Evolutionary conservation across 768 basidiomycete genomes (phyloP), one percentile per base, ranked within the genome.

Genomic region (Phaeotremella skinneri): DNA sequence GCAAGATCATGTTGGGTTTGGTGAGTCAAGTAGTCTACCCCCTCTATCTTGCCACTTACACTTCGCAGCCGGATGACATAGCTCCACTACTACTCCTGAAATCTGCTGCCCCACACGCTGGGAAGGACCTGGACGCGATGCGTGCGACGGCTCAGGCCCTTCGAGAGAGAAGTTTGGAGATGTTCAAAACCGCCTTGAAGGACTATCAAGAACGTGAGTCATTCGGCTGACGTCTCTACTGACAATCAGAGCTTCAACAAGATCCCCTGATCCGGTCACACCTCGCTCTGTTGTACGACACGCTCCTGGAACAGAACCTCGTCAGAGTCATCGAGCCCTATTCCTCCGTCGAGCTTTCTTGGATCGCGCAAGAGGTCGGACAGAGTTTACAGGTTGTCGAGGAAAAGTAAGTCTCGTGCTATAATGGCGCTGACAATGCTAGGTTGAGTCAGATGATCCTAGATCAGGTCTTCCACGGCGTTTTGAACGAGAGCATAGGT

Each of bases 361-460:
- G 92, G 70, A 88, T 99, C 17, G 94, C 94, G 2, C 80, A 84
- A 70, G 81, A 84, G 62, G 94, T 98, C 4, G 88, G 89, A 1
- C 92, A 94, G 70, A 87, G 89, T 52, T 79, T 89, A 49, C 87
- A 90, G 72, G 85, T 84, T 6, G 91, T 98, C 21, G 93, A 98
- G 78, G 83, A 86, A 21, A 98, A 96, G 91, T 92, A 61, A 63
- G 87, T 79, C 20, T 23, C 49, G n/a, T n/a, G 25, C 51, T 32
- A 16, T 43, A n/a, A 23, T 48, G 49, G 21, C 39, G 43, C 23
- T 48, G 9, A 25, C 26, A 37, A 17, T 30, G 30, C 4, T 66
- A 94, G 93, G 74, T 79, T 98, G 26, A 91, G 89, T 29, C 94
- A 99, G 75, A 98, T 99, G 94, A 99, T 98, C 62, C 80, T 97